These are phyloP conservation scores for Funneliformis geosporum DNA, from an alignment of 192 early-diverging fungal genomes.

Conservation along the genomic window DNA sequence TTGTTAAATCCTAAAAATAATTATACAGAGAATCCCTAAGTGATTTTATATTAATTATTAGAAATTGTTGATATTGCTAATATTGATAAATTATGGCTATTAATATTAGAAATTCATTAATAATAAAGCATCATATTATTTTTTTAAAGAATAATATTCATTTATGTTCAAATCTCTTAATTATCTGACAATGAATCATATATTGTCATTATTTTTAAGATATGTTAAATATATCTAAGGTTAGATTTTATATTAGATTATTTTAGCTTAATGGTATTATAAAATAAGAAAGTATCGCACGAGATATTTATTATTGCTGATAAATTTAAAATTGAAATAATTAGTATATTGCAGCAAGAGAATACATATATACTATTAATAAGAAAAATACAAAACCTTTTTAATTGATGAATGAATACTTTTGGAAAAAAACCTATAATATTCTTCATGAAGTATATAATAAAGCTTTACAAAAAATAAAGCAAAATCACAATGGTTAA, in stretches of 20 bases:
- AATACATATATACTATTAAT: background rate
- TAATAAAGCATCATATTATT: background rate
- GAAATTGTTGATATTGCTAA: background rate
- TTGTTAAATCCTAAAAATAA: no score
- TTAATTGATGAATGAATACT: background rate
- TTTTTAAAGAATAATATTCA: background rate
- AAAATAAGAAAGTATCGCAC: background rate
- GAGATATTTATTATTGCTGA: background rate
- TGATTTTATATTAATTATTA: background rate
- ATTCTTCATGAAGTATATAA: background rate
- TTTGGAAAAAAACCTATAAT: background rate
- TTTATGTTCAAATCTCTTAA: background rate
- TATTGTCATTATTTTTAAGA: conserved; percentile 1
- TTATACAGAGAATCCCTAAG: background rate
- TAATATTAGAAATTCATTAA: background rate
- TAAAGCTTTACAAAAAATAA: background rate
- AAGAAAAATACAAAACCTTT: background rate
- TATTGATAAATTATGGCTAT: background rate
- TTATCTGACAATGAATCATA: background rate
- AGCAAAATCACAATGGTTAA: background rate
- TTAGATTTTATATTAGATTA: conserved; percentile 2
- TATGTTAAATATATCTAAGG: background rate
- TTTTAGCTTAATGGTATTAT: background rate
- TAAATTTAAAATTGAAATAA: background rate
- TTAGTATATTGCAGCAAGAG: background rate